phyloP scores from a whole-genome alignment of 306 rosid genomes.

The Calophaca sinica region DNA sequence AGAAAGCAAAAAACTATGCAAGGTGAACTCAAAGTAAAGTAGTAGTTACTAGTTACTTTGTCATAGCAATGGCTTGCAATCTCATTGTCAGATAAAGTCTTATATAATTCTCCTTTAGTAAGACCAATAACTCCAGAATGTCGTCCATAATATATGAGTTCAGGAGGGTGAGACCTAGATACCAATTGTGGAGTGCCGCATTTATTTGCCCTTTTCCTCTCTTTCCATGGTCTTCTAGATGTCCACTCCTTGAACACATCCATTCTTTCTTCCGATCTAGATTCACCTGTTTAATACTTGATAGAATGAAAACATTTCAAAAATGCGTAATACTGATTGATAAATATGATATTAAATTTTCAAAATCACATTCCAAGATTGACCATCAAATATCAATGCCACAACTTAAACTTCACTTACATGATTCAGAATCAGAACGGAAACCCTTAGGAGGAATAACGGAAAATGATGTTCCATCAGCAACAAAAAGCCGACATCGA shows the following conservation, averaged over 20 bases:
- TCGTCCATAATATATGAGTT: conserved; percentile 82
- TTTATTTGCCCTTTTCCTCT: conserved; percentile 70
- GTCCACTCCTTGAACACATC: conserved; percentile 85
- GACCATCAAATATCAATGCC: conserved; percentile 11
- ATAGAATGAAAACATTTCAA: conserved; percentile 60
- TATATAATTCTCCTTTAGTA: conserved; percentile 62
- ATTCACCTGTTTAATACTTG: conserved; percentile 72
- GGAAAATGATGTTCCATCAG: conserved; percentile 80
- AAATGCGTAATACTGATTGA: conserved; percentile 28
- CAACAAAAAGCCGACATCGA: conserved; percentile 85
- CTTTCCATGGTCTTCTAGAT: conserved; percentile 85
- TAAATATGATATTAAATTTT: conserved; percentile 18
- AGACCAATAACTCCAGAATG: conserved; percentile 82
- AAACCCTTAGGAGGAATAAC: conserved; percentile 65
- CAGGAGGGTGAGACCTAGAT: conserved; percentile 62
- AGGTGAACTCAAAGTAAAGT: conserved; percentile 29
- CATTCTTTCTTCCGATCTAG: conserved; percentile 52
- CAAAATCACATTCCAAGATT: conserved; percentile 19
- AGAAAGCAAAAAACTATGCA: conserved; percentile 14
- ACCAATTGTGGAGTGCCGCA: conserved; percentile 45
- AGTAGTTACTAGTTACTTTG: conserved; percentile 67
- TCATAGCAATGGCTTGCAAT: conserved; percentile 71
- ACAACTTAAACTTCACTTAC: conserved; percentile 53
- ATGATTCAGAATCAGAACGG: conserved; percentile 53
- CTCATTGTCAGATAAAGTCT: conserved; percentile 53